Evolutionary conservation across 805 yeast species (phyloP), one percentile per base, ranked within the genome.

Genomic region (Saccharomycopsis javanensis): DNA sequence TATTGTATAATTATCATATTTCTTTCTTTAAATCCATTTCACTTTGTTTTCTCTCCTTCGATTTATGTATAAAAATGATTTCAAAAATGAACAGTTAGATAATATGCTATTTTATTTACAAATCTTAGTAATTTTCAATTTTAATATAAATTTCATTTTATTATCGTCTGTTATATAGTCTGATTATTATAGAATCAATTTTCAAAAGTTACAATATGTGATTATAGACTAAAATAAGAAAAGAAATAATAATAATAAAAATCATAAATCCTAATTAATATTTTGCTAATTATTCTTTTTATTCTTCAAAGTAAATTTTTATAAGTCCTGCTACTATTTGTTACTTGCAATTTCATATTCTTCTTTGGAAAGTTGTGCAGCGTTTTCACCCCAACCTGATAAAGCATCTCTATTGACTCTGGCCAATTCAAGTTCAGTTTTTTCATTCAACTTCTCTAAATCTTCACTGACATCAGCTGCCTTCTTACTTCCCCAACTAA

Each of bases 331-430:
- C 25, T 6, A 38, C 23, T 6, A 42, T 15, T 42, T 42, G 23
- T 23, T 42, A 15, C 15, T 23, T 42, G 48, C 48, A 18, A 42
- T 42, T 20, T 69, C 69, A 23, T 69, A 66, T 60, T 75, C 75
- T 25, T 77, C 81, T 15, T 67, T 65, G 1, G 81, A 75, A 58
- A 74, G 70, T 34, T 67, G 71, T 11, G 71, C 66, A 4, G 79
- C 80, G 51, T 68, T 64, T 52, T 73, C 75, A 18, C 80, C 79
- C 78, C 79, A 76, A 3, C 79, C 80, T 55, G 72, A 68, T 8
- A 75, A 66, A 0, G 76, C 68, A 28, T 65, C 66, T 27, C 68
- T 68, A 1, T 78, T 68, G 4, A 62, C 62, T 45, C 67, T 63
- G 2, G 75, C 75, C 27, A 75, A 58, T 10, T 66, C 65, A 16